phyloP scores from a whole-genome alignment of 306 rosid species.

The Dryas octopetala region DNA sequence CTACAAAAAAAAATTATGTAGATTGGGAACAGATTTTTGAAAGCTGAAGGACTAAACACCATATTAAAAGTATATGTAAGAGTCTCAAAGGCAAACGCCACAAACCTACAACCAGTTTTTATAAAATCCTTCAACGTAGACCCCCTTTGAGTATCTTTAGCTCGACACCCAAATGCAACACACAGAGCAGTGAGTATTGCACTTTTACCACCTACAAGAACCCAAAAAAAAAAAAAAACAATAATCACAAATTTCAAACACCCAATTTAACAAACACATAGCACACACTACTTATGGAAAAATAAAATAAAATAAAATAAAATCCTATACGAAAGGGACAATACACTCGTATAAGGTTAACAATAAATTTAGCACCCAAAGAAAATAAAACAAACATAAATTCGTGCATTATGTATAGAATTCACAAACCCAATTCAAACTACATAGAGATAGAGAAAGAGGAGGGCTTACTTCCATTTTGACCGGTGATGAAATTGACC shows the following conservation, averaged over 20 bases:
- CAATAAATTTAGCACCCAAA: too few relatives aligned
- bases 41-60: background rate
- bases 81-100: background rate
- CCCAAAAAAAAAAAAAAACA: background rate
- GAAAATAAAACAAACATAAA: background rate
- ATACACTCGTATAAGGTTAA: too few relatives aligned
- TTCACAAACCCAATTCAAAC: background rate
- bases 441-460: background rate
- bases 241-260: background rate
- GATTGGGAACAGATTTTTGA: background rate
- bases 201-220: conserved; percentile 82
- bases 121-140: conserved; percentile 76
- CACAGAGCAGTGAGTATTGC: conserved; percentile 83
- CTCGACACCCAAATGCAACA: conserved; percentile 92
- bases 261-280: background rate
- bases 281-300: background rate
- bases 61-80: too few relatives aligned
- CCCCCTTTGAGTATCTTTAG: conserved; percentile 86
- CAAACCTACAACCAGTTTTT: conserved; percentile 80
- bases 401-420: background rate
- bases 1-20: conserved; percentile 8
- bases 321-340: background rate
- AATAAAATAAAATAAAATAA: background rate
- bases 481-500: conserved; percentile 85
- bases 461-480: conserved; percentile 72